Conservation (phyloP, 2,329 filamentous ascomycete species). For the Xylariaceae sp. region DNA sequence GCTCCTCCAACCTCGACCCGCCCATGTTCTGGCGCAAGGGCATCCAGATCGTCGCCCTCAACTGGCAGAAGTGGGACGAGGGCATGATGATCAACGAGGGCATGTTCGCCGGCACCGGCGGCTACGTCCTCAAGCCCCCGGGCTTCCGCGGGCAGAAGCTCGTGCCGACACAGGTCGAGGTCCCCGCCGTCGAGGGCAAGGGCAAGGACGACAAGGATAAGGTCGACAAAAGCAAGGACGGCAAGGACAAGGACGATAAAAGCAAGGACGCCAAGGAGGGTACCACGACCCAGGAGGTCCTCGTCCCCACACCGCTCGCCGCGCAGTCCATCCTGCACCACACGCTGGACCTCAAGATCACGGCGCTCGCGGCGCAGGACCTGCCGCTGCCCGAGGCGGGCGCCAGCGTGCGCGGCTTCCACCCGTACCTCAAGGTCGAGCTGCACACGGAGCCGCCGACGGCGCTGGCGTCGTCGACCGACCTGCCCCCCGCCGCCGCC, state of each 20-base stretch:
- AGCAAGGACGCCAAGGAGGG: no score
- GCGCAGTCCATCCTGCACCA: slow-evolving; percentile 37
- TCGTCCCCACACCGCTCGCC: slow-evolving; percentile 8
- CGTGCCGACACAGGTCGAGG: no score
- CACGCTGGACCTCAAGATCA: slow-evolving; percentile 62
- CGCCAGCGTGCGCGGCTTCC: slow-evolving; percentile 48
- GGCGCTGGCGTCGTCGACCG: slow-evolving; percentile 12
- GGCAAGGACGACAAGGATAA: no score
- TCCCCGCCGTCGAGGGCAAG: slow-evolving; percentile 1
- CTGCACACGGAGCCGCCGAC: slow-evolving; percentile 61
- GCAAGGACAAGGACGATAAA: no score
- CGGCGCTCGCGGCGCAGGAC: slow-evolving; percentile 68
- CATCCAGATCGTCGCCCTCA: slow-evolving; percentile 84
- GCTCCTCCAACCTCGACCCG: slow-evolving; percentile 82
- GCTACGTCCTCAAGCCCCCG: slow-evolving; percentile 78
- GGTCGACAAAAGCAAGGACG: no score
- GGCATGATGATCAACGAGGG: slow-evolving; percentile 95
- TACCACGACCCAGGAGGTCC: slow-evolving; percentile 25
- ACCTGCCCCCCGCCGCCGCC: no score
- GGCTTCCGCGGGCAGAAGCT: slow-evolving; percentile 37
- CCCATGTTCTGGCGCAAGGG: slow-evolving; percentile 80
- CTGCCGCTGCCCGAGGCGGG: slow-evolving; percentile 57
- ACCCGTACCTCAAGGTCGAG: slow-evolving; percentile 77
- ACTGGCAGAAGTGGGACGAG: slow-evolving; percentile 87
- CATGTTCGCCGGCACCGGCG: slow-evolving; percentile 79